Conservation (phyloP, 768 basidiomycete species). For the Stropharia rugosoannulata region DNA sequence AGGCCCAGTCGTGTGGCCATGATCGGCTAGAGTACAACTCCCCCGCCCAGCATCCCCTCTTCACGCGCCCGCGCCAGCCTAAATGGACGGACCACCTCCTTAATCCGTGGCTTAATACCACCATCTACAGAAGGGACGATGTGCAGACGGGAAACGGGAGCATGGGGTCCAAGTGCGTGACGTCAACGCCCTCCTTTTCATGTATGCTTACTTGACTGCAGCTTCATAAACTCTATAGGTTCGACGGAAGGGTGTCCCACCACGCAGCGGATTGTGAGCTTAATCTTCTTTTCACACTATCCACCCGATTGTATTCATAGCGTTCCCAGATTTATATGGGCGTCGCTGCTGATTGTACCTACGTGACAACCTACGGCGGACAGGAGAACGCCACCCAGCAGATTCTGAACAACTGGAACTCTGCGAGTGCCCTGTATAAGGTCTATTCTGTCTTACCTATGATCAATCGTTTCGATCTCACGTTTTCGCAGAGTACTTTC, state of each 20-base stretch:
- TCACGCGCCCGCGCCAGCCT: slow-evolving; percentile 30
- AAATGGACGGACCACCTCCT: slow-evolving; percentile 45
- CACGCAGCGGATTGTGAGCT: slow-evolving; percentile 63
- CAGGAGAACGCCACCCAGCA: slow-evolving; percentile 67
- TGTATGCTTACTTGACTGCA: slow-evolving; percentile 25
- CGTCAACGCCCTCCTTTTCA: slow-evolving; percentile 5
- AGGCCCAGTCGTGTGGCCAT: slow-evolving; percentile 60
- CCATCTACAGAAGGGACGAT: slow-evolving; percentile 51
- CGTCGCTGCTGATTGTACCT: slow-evolving; percentile 85
- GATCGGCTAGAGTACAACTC: slow-evolving; percentile 72
- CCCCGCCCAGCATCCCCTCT: slow-evolving; percentile 48
- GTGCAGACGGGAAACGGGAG: slow-evolving; percentile 49
- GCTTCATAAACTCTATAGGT: slow-evolving; percentile 72
- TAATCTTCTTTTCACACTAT: slow-evolving; percentile 1
- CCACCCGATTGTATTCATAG: neutral
- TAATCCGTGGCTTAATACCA: slow-evolving; percentile 30
- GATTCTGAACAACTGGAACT: slow-evolving; percentile 80
- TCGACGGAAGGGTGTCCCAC: slow-evolving; percentile 69
- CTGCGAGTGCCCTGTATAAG: slow-evolving; percentile 73
- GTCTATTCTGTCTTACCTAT: slow-evolving; percentile 25
- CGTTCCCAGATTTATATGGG: slow-evolving; percentile 67
- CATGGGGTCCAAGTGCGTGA: slow-evolving; percentile 53
- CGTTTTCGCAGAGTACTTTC: slow-evolving; percentile 56
- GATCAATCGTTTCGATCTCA: slow-evolving; percentile 3
- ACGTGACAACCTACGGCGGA: slow-evolving; percentile 62